Evolutionary conservation across 495 filamentous ascomycete species (phyloP).

Genomic region (Hypoxylon cercidicola): DNA sequence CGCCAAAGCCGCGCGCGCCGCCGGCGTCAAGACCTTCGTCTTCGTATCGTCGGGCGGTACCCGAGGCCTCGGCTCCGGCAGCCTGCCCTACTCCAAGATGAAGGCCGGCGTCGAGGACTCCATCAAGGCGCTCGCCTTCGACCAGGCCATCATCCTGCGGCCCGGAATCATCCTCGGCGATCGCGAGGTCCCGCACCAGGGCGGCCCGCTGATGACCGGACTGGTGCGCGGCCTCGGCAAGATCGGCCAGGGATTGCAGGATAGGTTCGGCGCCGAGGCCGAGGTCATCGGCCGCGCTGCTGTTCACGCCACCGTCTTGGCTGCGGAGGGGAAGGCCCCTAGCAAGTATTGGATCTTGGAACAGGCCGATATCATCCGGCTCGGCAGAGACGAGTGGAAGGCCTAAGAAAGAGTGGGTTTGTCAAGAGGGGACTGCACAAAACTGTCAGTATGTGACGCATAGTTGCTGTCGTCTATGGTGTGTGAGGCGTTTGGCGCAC

Average conservation of each 20-base stretch:
- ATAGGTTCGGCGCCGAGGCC: constrained; percentile 78
- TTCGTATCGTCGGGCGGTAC: constrained; percentile 70
- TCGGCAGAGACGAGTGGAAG: constrained; percentile 59
- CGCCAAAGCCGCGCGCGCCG: constrained; percentile 70
- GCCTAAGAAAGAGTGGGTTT: constrained; percentile 1
- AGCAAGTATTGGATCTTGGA: constrained; percentile 60
- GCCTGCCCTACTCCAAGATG: constrained; percentile 72
- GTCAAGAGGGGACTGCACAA: not conserved
- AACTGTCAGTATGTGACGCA: not conserved
- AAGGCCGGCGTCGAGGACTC: constrained; percentile 84
- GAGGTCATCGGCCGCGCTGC: constrained; percentile 77
- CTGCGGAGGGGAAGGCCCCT: constrained; percentile 58
- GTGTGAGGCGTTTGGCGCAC: too few species aligned
- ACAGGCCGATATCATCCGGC: constrained; percentile 57
- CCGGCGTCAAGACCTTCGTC: constrained; percentile 72
- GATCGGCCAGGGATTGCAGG: constrained; percentile 59
- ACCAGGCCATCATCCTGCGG: constrained; percentile 75
- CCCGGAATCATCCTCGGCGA: constrained; percentile 81
- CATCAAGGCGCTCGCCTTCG: constrained; percentile 76
- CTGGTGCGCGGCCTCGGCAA: constrained; percentile 65
- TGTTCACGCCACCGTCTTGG: constrained; percentile 64
- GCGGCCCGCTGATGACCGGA: constrained; percentile 58
- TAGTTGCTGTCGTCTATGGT: too few species aligned
- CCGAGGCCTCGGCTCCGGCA: constrained; percentile 44
- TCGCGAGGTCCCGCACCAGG: constrained; percentile 66